Base-by-base conservation (phyloP, 805 yeast species). In the Lachancea nothofagi region DNA sequence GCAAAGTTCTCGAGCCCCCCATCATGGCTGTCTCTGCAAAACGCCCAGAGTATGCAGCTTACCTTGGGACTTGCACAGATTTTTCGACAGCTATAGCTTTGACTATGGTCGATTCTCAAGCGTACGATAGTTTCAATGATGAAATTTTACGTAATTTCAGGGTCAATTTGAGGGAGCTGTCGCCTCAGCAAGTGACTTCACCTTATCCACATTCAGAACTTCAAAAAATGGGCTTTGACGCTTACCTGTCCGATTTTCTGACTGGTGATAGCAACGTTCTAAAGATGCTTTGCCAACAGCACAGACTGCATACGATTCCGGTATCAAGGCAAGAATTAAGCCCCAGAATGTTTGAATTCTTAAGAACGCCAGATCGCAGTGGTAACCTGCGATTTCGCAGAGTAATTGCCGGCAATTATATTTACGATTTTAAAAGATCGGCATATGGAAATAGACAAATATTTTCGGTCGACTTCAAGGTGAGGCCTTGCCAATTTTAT, bases 211-310 rank as follows among this genome's bases (percentile, higher is more conserved):
- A 42, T 2, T 66, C 65, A 7, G 54, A 69, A 34, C 49, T 87
- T 2, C 51, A 46, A 21, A 25, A 41, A 0, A 59, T 66, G 17
- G 96, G 96, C 0, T 88, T 93, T 58, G 95, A 84, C 40, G 93
- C 95, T 1, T 85, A 76, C 52, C 49, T 88, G 19, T 60, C 73
- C 2, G 96, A 93, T 50, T 76, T 76, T 46, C 53, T 90, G 2
- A 60, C 63, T 2, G 97, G 96, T 1, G 95, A 96, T 1, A 53
- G 59, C 5, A 72, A 74, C 7, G 94, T 90, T 1, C 55, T 86
- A 36, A 69, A 71, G 39, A 86, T 83, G 87, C 67, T 89, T 23
- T 77, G 83, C 47, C 79, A 75, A 45, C 60, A 65, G 9, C 56
- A 68, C 8, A 69, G 72, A 32, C 57, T 78, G 13, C 70, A 77